Percentiles rank a stretch among this genome's conserved stretches.
phyloP scores from a whole-genome alignment of 768 basidiomycete species.

The Boletus sp. region DNA sequence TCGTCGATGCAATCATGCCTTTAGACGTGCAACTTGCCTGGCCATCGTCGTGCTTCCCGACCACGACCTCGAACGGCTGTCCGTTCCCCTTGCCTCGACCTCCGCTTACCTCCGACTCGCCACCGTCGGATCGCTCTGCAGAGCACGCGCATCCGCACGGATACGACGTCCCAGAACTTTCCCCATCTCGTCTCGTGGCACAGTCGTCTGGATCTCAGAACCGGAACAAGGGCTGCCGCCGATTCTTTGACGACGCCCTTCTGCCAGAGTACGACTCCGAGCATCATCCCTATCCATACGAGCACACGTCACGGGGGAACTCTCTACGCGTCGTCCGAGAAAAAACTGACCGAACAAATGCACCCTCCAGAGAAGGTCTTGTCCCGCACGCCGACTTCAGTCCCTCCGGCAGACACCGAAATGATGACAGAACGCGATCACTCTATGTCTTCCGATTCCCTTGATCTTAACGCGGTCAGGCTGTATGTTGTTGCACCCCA shows the following conservation, averaged over 20 bases:
- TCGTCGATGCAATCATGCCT: too few relatives aligned
- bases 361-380: slow-evolving; percentile 24
- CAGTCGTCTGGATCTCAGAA: slow-evolving; percentile 35
- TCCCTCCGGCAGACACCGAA: not conserved
- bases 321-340: not conserved
- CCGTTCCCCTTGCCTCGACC: too few relatives aligned
- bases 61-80: too few relatives aligned
- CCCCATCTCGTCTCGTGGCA: not conserved
- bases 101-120: too few relatives aligned
- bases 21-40: too few relatives aligned
- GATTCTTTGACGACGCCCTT: slow-evolving; percentile 31
- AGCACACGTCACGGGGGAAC: slow-evolving; percentile 16
- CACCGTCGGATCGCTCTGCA: too few relatives aligned
- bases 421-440: not conserved
- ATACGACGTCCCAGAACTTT: too few relatives aligned
- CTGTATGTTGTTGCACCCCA: slow-evolving; percentile 85
- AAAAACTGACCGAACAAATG: slow-evolving; percentile 10
- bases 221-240: not conserved
- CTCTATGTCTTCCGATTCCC: slow-evolving; percentile 36
- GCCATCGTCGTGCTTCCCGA: too few relatives aligned
- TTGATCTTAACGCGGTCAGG: slow-evolving; percentile 83
- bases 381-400: slow-evolving; percentile 1
- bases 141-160: too few relatives aligned
- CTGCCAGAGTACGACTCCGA: slow-evolving; percentile 55
- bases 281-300: slow-evolving; percentile 11